Base-by-base conservation (phyloP, 2,329 filamentous ascomycete genomes). In the Chalaropsis ovoidea region DNA sequence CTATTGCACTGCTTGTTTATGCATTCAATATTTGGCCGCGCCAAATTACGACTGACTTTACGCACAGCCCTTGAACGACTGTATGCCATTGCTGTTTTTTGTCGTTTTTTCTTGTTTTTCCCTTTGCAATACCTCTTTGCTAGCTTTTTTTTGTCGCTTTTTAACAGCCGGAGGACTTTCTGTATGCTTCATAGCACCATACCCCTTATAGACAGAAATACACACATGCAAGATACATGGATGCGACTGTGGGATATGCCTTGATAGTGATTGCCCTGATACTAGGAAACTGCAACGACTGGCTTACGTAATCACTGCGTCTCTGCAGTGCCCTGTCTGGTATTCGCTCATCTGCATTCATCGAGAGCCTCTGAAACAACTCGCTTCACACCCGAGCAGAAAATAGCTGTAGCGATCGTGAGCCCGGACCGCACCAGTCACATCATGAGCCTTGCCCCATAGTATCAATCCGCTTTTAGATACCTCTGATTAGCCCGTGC, bases 131-230 rank as follows among this genome's bases (percentile, higher is more conserved):
- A n/a, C 10, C 1, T 6, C 10, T 47, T 47, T 47, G 3, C 3
- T n/a, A n/a, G 1, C 43, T 47, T n/a, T 47, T n/a, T 1, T 19
- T 19, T 19, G n/a, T n/a, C n/a, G 43, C 43, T 56, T 27, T 61
- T 61, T 41, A 42, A 10, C 24, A 35, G 27, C 27, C 24, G 52
- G 52, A 58, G 22, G 27, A 58, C 52, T 58, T 31, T 58, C 17
- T 58, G 24, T 35, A 58, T 58, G 52, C 52, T 58, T 58, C 17
- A 27, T 31, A 35, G 52, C 27, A 11, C 5, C 52, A 58, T 35
- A 58, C 52, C 52, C 52, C 13, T 11, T n/a, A 58, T 58, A 58
- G 52, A 58, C 27, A 11, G 24, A 58, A 58, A 58, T 58, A 52
- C 8, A 52, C 17, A 19, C 10, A 27, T 27, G 10, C 19, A 10